phyloP scores from a whole-genome alignment of 768 basidiomycete species.

The Rhodotorula toruloides region DNA sequence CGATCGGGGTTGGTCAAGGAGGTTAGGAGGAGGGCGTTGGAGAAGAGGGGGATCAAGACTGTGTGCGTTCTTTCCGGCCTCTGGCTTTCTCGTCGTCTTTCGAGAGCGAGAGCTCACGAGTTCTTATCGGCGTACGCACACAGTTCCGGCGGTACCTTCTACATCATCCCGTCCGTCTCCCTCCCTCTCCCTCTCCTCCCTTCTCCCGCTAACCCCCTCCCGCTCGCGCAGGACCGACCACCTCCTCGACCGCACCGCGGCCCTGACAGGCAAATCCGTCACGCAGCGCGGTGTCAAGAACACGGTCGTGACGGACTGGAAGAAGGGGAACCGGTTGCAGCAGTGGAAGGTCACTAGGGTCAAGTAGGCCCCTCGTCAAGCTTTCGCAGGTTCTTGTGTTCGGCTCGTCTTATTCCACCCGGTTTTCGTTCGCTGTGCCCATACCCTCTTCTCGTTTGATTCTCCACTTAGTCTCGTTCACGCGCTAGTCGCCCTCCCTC shows the following conservation, averaged over 20 bases:
- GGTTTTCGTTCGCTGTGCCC: too few species aligned
- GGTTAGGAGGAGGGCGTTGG: conserved; percentile 2
- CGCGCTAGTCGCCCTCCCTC: too few species aligned
- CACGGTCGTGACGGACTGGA: conserved; percentile 16
- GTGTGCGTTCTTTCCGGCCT: neutral
- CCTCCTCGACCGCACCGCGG: conserved; percentile 27
- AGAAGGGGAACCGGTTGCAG: conserved; percentile 27
- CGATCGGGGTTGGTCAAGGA: neutral
- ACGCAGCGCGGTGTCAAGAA: conserved; percentile 10
- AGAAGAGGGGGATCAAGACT: conserved; percentile 20
- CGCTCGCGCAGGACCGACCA: conserved; percentile 32
- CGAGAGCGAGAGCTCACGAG: too few species aligned
- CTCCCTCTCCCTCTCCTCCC: conserved; percentile 23
- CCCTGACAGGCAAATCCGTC: conserved; percentile 22
- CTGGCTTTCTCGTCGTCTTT: neutral
- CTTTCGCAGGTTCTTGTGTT: too few species aligned
- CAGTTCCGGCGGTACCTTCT: neutral
- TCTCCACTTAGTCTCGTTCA: too few species aligned
- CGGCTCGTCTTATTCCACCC: too few species aligned
- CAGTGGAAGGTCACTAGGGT: conserved; percentile 15
- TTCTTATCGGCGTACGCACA: neutral
- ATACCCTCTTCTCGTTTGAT: too few species aligned
- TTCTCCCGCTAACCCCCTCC: too few species aligned
- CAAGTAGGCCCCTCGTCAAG: neutral
- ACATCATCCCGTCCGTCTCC: conserved; percentile 1